Evolutionary conservation across 768 basidiomycete species (phyloP).

Genomic region (Agrocybe praecox): DNA sequence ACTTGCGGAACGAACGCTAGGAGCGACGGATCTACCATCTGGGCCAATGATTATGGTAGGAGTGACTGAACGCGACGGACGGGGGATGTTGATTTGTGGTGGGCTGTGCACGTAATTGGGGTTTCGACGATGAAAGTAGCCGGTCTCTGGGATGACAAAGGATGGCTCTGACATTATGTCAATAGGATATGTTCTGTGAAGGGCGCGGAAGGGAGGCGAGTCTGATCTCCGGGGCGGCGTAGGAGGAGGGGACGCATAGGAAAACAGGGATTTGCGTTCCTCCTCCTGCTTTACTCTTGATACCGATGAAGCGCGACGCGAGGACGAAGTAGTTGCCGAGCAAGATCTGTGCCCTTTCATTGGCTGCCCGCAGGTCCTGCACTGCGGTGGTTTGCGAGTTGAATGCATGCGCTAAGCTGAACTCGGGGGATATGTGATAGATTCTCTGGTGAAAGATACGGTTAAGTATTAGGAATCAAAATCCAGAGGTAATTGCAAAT

Average conservation of each 20-base stretch:
- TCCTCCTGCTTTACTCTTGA: constrained; percentile 1
- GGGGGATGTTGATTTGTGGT: background rate
- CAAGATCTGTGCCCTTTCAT: constrained; percentile 17
- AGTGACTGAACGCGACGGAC: constrained; percentile 3
- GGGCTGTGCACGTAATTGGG: constrained; percentile 5
- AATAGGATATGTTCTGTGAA: constrained; percentile 6
- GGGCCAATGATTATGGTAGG: constrained; percentile 10
- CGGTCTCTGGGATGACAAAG: constrained; percentile 13
- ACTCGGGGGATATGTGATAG: background rate
- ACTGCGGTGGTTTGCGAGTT: constrained; percentile 13
- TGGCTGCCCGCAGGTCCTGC: constrained; percentile 15
- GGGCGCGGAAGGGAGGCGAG: background rate
- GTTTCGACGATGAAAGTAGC: constrained; percentile 13
- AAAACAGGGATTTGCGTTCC: background rate
- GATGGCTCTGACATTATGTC: constrained; percentile 10
- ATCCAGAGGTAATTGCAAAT: background rate
- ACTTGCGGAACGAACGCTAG: constrained; percentile 11
- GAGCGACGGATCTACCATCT: constrained; percentile 4
- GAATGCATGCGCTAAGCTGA: background rate
- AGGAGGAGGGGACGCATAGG: background rate
- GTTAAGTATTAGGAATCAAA: background rate
- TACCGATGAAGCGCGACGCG: background rate
- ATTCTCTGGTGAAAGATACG: background rate
- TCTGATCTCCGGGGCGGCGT: background rate
- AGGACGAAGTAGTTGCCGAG: constrained; percentile 1